A percentile compares a stretch with the other conserved stretches of the same genome.
These are phyloP conservation scores for Evernia prunastri DNA, from an alignment of 495 filamentous ascomycete species.

Conservation along the genomic window DNA sequence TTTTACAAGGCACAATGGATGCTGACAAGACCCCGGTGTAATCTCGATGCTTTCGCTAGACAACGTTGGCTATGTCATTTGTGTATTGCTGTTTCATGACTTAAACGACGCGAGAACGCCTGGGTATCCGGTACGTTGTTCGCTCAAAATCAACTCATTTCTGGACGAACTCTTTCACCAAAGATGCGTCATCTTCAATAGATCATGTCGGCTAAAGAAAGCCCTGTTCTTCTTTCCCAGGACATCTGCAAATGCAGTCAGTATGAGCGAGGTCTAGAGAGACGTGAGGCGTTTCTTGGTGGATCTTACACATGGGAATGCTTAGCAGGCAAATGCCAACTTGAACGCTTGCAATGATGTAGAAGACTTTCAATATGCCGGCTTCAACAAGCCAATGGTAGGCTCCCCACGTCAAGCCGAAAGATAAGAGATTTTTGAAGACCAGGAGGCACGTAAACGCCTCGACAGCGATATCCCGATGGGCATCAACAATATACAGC, in stretches of 20 bases:
- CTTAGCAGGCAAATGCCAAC: constrained; percentile 63
- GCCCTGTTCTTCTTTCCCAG: constrained; percentile 72
- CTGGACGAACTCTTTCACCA: constrained; percentile 23
- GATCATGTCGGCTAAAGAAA: constrained; percentile 64
- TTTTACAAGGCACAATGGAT: not conserved
- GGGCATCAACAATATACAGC: constrained; percentile 91
- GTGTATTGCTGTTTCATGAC: not conserved
- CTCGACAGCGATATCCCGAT: constrained; percentile 80
- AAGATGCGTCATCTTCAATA: constrained; percentile 52
- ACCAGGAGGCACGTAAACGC: constrained; percentile 84
- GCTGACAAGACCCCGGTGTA: not conserved
- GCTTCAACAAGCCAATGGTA: constrained; percentile 67
- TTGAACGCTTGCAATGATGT: constrained; percentile 67
- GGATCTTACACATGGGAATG: constrained; percentile 68
- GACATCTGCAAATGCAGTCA: constrained; percentile 50
- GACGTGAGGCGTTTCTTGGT: constrained; percentile 2
- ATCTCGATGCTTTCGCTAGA: not conserved
- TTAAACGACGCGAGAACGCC: not conserved
- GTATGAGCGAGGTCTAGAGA: not conserved
- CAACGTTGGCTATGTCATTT: not conserved
- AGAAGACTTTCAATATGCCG: constrained; percentile 59
- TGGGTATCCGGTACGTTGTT: constrained; percentile 2
- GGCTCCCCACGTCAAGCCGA: constrained; percentile 72
- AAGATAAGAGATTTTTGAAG: constrained; percentile 92
- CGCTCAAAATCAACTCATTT: not conserved